Evolutionary conservation across 352 stramenopile species (phyloP).

Genomic region (Pythium vanterpoolii): DNA sequence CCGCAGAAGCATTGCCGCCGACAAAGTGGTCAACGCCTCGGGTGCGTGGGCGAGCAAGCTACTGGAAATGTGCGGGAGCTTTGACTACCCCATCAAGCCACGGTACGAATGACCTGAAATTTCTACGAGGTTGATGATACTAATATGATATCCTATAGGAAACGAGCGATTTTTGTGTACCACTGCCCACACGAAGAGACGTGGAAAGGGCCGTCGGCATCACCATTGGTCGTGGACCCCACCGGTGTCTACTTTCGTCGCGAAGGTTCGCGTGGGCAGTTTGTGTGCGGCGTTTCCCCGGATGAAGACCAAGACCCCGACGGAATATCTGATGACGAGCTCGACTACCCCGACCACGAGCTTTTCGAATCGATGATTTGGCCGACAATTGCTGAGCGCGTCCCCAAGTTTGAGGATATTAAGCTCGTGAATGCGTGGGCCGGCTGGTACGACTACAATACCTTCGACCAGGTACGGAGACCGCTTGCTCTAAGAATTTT

Average conservation of each 20-base stretch:
- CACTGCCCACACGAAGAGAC: conserved; percentile 70
- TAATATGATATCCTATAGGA: conserved; percentile 23
- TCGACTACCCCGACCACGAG: conserved; percentile 61
- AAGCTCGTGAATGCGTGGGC: conserved; percentile 78
- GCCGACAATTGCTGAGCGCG: conserved; percentile 73
- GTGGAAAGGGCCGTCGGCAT: conserved; percentile 63
- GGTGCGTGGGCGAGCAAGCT: conserved; percentile 71
- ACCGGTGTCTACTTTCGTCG: conserved; percentile 81
- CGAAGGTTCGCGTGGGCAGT: conserved; percentile 65
- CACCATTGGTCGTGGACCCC: conserved; percentile 69
- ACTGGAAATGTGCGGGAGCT: conserved; percentile 54
- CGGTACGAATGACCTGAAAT: conserved; percentile 21
- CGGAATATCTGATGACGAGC: conserved; percentile 56
- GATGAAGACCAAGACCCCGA: conserved; percentile 56
- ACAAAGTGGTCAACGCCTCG: conserved; percentile 75
- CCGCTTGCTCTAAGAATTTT: no score
- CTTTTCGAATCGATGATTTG: conserved; percentile 79
- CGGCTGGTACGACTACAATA: conserved; percentile 88
- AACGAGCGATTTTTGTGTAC: conserved; percentile 77
- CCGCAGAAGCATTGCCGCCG: conserved; percentile 32
- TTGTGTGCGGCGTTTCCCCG: conserved; percentile 70
- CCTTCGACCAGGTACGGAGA: conserved; percentile 64
- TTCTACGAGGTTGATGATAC: not conserved
- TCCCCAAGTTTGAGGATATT: conserved; percentile 76
- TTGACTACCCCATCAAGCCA: conserved; percentile 75